phyloP scores from a whole-genome alignment of 306 rosid genomes.

The Pyrus pyrifolia region DNA sequence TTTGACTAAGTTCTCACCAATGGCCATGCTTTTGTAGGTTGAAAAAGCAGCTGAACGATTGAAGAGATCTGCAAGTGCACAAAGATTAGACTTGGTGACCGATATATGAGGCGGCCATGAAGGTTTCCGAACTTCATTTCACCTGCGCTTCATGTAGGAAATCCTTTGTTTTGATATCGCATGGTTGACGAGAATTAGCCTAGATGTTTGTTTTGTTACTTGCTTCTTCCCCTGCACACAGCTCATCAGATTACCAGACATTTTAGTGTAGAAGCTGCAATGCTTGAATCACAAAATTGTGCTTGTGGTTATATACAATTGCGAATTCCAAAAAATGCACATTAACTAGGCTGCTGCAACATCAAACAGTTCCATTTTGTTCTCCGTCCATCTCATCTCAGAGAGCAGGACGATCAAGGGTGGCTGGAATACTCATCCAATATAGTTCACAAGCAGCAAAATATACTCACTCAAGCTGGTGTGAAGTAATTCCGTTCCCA shows the following conservation, averaged over 20 bases:
- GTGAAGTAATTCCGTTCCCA: not conserved
- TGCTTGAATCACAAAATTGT: not conserved
- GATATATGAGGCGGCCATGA: not conserved
- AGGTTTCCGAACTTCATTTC: not conserved
- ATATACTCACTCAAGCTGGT: not conserved
- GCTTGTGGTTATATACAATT: not conserved
- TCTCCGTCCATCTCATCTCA: not conserved
- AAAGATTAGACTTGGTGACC: constrained; percentile 14
- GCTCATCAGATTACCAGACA: not conserved
- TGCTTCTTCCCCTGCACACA: not conserved
- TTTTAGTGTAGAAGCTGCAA: not conserved
- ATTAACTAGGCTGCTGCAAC: not conserved
- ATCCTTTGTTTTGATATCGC: not conserved
- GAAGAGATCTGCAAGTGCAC: constrained; percentile 5
- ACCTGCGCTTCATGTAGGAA: not conserved
- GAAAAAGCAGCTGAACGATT: constrained; percentile 42
- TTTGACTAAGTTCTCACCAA: not conserved
- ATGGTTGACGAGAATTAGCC: no score
- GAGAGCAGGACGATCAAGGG: not conserved
- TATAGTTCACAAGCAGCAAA: not conserved
- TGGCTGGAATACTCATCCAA: not conserved
- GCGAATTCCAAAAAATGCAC: not conserved
- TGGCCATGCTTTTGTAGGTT: constrained; percentile 28
- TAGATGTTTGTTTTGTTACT: not conserved
- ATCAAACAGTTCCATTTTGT: not conserved